Evolutionary conservation across 2,329 filamentous ascomycete genomes (phyloP), one percentile per base, ranked within the genome.

Genomic region (Arthrobotrys iridis): DNA sequence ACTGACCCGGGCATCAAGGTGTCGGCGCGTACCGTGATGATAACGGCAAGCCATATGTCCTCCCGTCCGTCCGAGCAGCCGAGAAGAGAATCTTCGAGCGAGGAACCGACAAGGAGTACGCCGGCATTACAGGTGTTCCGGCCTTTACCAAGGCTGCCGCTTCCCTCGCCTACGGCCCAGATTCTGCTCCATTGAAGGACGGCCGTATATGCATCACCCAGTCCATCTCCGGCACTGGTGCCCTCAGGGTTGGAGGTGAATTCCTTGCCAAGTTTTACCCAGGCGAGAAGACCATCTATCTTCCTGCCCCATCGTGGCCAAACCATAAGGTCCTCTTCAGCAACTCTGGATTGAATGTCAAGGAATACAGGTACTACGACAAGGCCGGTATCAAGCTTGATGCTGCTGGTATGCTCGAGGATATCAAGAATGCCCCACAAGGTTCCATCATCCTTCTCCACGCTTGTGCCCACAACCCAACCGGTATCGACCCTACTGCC

Each of bases 271-370:
- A 90, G 83, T 99, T 98, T 88, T 97, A 92, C 87, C 86, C 85
- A 70, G 86, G 87, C 81, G 88, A 87, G 84, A 90, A 88, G 79
- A 88, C 89, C 73, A 88, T 96, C 84, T 97, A 97, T 87, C 86
- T 98, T 83, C 97, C 93, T 80, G 91, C 91, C 83, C 95, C 95
- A 62, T 99, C 95, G 77, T 99, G 95, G 95, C 93, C 91, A 79
- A 99, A 99, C 85, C 95, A 99, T 88, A 90, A 96, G 85, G 95
- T 98, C 84, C 97, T 99, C 86, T 97, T 99, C 85, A 88, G 86
- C 83, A 98, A 98, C 82, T 93, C 97, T 81, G 87, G 88, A 79
- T 86, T 98, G 28, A 85, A 88, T 33, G 88, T 93, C 80, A 90
- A 90, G 79, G 88, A 88, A 78, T 99, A 99, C 85, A 95, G 94